Conservation (phyloP, 75 land plant genomes). For the Isoetes taiwanensis region DNA sequence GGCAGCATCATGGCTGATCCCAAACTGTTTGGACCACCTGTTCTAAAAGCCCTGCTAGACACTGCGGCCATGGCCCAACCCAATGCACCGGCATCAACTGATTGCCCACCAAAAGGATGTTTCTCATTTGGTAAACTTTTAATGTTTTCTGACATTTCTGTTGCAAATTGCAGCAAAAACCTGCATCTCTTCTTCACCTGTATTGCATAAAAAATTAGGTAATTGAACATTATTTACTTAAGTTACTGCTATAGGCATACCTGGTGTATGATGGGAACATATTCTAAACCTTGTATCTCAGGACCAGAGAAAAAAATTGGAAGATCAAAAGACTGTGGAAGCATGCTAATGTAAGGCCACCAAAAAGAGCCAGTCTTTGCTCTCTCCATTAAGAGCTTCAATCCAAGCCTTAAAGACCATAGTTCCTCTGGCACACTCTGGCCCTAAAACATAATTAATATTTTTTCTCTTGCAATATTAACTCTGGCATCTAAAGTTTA, state of each 20-base stretch:
- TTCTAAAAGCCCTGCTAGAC: conserved; percentile 82
- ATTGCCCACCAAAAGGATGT: conserved; percentile 71
- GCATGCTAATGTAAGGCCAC: conserved; percentile 93
- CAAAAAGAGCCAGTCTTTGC: conserved; percentile 60
- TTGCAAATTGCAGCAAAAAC: conserved; percentile 14
- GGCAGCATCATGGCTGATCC: conserved; percentile 67
- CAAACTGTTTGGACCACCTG: conserved; percentile 24
- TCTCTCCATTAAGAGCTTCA: conserved; percentile 72
- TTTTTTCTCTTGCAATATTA: too few species aligned
- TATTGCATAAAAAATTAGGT: background rate
- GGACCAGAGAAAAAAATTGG: conserved; percentile 76
- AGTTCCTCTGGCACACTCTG: conserved; percentile 90
- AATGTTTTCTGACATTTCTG: conserved; percentile 18
- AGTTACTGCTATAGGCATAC: conserved; percentile 10
- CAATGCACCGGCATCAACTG: conserved; percentile 61
- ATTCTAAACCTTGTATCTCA: conserved; percentile 65
- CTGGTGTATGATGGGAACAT: conserved; percentile 70
- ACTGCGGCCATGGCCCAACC: conserved; percentile 99
- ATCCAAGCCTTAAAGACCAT: conserved; percentile 75
- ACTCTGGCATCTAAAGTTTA: too few species aligned
- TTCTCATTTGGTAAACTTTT: conserved; percentile 15
- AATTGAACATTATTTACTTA: background rate
- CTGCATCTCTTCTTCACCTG: conserved; percentile 25
- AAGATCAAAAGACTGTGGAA: conserved; percentile 60
- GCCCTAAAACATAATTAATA: conserved; percentile 32